phyloP scores from a whole-genome alignment of 2,329 filamentous ascomycete genomes.

The Colletotrichum incanum region DNA sequence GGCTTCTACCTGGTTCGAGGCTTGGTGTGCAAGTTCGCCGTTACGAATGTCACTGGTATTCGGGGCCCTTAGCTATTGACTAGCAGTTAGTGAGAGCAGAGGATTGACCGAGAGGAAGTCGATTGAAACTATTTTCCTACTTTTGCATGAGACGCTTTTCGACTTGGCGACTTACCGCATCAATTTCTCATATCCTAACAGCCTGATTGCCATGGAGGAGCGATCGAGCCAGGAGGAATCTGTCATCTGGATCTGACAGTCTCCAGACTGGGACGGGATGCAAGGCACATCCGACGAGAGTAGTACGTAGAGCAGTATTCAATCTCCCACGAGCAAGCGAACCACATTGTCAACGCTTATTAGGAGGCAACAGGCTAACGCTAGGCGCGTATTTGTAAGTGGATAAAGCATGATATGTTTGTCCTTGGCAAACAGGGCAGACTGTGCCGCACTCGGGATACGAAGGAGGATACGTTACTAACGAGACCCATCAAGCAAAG shows the following conservation, averaged over 20 bases:
- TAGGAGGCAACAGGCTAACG: background rate
- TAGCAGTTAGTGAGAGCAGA: background rate
- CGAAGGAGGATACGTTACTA: slow-evolving; percentile 7
- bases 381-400: slow-evolving; percentile 7
- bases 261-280: background rate
- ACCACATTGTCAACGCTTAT: background rate
- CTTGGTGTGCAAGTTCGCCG: background rate
- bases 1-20: background rate
- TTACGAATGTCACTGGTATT: background rate
- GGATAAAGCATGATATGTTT: background rate
- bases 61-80: background rate
- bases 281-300: background rate
- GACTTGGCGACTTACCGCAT: background rate
- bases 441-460: background rate
- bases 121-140: background rate
- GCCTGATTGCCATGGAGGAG: background rate
- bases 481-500: background rate
- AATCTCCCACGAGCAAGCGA: background rate
- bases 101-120: background rate
- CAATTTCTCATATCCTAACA: background rate
- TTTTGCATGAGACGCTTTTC: background rate
- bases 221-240: background rate
- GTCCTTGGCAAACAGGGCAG: background rate
- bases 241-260: background rate
- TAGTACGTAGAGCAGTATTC: background rate